A percentile compares a stretch with the other conserved stretches of the same genome.
Evolutionary conservation across 208 protist genomes (phyloP).

Genomic region (Leishmania turanica): DNA sequence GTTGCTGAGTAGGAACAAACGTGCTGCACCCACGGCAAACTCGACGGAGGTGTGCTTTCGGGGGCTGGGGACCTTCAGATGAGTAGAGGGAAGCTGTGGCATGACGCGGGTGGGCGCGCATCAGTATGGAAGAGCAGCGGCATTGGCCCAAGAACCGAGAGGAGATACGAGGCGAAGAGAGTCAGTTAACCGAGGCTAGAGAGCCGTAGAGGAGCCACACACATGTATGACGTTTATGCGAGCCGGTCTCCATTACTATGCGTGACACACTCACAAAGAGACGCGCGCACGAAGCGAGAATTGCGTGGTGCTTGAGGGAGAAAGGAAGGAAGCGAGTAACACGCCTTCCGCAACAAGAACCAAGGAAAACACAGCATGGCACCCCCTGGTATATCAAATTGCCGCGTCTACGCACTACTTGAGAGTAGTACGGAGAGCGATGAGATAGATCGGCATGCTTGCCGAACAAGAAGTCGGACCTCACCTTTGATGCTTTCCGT

Average conservation of each 20-base stretch:
- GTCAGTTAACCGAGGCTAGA: neutral
- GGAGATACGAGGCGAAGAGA: neutral
- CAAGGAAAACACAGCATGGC: neutral
- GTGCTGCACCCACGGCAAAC: neutral
- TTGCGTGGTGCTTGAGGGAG: too few relatives aligned
- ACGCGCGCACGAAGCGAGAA: neutral
- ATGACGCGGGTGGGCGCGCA: neutral
- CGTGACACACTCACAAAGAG: neutral
- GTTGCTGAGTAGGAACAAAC: neutral
- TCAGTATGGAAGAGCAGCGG: neutral
- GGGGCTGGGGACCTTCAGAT: neutral
- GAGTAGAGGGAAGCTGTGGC: neutral
- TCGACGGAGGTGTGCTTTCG: neutral
- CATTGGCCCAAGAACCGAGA: neutral
- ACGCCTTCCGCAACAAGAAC: neutral
- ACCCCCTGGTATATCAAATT: neutral
- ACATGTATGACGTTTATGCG: neutral
- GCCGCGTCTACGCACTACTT: neutral
- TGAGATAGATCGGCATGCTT: neutral
- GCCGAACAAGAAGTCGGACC: neutral
- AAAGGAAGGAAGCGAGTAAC: neutral
- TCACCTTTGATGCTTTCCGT: neutral
- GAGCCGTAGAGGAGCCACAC: neutral
- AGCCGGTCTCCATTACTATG: neutral
- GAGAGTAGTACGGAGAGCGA: neutral